Base-by-base conservation (phyloP, 345 rosid genomes). In the Ricinus communis region DNA sequence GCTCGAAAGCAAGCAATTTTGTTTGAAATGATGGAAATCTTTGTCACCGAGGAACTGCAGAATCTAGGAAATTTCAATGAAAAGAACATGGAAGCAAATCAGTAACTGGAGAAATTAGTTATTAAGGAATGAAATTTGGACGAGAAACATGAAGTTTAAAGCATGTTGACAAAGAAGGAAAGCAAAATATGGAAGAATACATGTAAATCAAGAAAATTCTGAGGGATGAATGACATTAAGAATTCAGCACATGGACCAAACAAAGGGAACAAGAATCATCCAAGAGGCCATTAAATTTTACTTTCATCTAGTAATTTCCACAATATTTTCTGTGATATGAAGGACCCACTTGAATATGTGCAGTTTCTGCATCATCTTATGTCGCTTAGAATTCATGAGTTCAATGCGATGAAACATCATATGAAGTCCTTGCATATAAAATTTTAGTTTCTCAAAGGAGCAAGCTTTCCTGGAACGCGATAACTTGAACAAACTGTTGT, bases 21-120 rank as follows among this genome's bases (percentile, higher is more conserved):
- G 66, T 71, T 58, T 65, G 80, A 41, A 65, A 40, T 58, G 77
- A 73, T 27, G 40, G 65, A 30, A 65, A 72, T 72, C 67, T 61
- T 65, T 72, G 85, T 88, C 88, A 88, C 90, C 93, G 89, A 78
- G 91, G 91, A 81, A 85, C 91, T 53, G 89, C 91, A 76, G 79
- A 88, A 79, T 84, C 93, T 85, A 85, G 77, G 82, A 80, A 73
- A 80, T 60, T 61, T 64, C 52, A 83, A 55, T 18, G 68, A 66
- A 75, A 68, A 85, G 49, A 71, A 49, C 36, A 50, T 15, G 52
- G 76, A 77, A 76, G 69, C 53, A 33, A 67, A 73, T 83, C 84
- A 83, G 83, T 61, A 62, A 69, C 47, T 55, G 57, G 73, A 71
- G 59, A 65, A 55, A 51, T 22, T 30, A 56, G n/a, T n/a, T n/a